These are phyloP conservation scores for Arthrobotrys megalospora DNA, from an alignment of 2,329 filamentous ascomycete species.

Conservation along the genomic window DNA sequence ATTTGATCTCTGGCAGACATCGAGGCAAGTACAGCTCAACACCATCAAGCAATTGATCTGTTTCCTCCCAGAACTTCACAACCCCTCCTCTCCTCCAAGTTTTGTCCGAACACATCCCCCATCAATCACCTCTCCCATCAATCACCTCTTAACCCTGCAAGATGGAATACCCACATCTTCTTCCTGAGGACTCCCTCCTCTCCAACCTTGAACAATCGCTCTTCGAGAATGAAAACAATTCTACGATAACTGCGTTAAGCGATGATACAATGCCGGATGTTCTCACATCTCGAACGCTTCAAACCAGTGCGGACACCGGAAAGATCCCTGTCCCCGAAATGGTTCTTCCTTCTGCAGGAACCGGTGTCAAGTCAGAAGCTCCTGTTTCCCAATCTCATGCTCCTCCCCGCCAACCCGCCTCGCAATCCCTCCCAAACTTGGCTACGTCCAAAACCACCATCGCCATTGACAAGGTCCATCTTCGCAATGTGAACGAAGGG, in stretches of 20 bases:
- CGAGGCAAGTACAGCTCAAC: slow-evolving; percentile 22
- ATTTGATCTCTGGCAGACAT: slow-evolving; percentile 3
- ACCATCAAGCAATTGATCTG: slow-evolving; percentile 1
- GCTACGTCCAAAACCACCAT: background rate
- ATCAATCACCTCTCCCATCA: background rate
- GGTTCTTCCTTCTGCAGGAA: slow-evolving; percentile 12
- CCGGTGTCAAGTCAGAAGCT: slow-evolving; percentile 25
- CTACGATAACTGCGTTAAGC: background rate
- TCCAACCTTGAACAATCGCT: background rate
- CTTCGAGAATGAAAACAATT: background rate
- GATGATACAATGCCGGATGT: background rate
- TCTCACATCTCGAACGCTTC: background rate
- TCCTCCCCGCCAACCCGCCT: background rate
- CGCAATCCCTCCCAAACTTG: background rate
- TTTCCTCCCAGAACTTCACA: background rate
- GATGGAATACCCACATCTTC: background rate
- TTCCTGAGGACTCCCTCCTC: slow-evolving; percentile 19
- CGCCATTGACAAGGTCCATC: background rate
- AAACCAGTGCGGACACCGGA: background rate
- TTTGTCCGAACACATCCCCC: background rate
- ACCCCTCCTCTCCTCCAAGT: background rate
- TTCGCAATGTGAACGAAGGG: background rate
- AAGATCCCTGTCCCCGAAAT: slow-evolving; percentile 29
- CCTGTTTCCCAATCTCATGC: background rate
- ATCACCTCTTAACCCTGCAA: background rate